phyloP scores from a whole-genome alignment of 495 filamentous ascomycete species.

The Collariella sp. region DNA sequence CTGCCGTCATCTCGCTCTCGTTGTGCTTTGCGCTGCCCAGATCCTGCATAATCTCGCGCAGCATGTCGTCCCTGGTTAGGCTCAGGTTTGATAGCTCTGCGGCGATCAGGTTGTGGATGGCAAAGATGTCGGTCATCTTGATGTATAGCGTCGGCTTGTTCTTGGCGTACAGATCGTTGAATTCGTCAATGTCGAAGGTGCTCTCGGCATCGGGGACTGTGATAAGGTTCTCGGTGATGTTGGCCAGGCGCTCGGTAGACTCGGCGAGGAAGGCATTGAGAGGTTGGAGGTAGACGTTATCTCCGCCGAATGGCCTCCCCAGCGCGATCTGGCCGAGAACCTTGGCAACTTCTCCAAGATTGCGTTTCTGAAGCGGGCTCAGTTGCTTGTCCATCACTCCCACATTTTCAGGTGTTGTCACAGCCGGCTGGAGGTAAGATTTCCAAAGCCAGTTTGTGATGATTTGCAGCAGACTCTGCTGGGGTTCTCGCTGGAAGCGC shows the following conservation, averaged over 20 bases:
- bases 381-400: conserved; percentile 82
- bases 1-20: conserved; percentile 81
- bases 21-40: conserved; percentile 93
- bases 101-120: conserved; percentile 82
- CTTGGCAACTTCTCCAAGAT: conserved; percentile 83
- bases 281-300: conserved; percentile 92
- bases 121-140: conserved; percentile 96
- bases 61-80: conserved; percentile 71
- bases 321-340: conserved; percentile 79
- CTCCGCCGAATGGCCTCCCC: conserved; percentile 80
- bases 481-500: conserved; percentile 71
- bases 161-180: conserved; percentile 92
- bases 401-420: conserved; percentile 78
- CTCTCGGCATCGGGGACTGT: conserved; percentile 75
- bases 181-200: conserved; percentile 96
- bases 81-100: conserved; percentile 68
- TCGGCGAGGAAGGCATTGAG: conserved; percentile 84
- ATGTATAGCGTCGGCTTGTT: conserved; percentile 96
- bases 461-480: conserved; percentile 68
- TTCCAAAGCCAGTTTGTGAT: conserved; percentile 88
- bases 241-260: conserved; percentile 68
- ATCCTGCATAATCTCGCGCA: conserved; percentile 86
- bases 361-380: conserved; percentile 85
- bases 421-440: conserved; percentile 82
- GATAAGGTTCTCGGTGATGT: conserved; percentile 67